Base-by-base conservation (phyloP, 2,329 filamentous ascomycete genomes). In the Pseudogymnoascus sp. region DNA sequence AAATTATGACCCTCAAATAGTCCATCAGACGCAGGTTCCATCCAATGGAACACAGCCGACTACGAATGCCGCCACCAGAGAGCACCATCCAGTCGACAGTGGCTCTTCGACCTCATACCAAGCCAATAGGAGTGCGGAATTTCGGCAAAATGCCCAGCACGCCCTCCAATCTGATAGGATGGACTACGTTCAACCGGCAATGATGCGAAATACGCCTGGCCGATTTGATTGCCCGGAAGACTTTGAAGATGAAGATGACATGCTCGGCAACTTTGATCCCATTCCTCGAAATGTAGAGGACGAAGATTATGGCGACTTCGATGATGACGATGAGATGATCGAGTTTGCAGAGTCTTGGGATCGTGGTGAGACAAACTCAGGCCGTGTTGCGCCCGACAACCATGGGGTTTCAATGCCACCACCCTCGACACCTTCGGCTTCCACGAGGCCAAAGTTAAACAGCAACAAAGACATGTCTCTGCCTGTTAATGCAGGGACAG, bases 271-370 rank as follows among this genome's bases (percentile, higher is more conserved):
- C 36, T 25, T 40, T 29, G 60, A 40, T 25, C 36, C 12, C 21
- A 29, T 63, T 35, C 59, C 66, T n/a, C 63, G 42, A 59, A 66
- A 21, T 60, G 63, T 61, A 2, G 25, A 61, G 3, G 63, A 64
- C 1, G 68, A 69, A 40, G 65, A 68, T 39, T 68, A 67, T 59
- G 68, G 66, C n/a, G 64, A 64, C 39, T 66, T 68, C 15, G 73
- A 74, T 55, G 73, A 74, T 29, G 68, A 71, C 37, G 67, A 69
- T 62, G 70, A 70, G 13, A 73, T 79, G 64, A 69, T 78, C 25
- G 72, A 79, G 60, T 68, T 76, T 42, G 74, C 77, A 8, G 73
- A 75, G 40, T 73, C 77, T 59, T 69, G 78, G 40, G 77, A 79
- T 61, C 74, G 74, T 33, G 66, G 70, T 55, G 73, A 71, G 6